These are phyloP conservation scores for Sporothrix euskadiensis DNA, from an alignment of 2,329 filamentous ascomycete species.

Conservation along the genomic window DNA sequence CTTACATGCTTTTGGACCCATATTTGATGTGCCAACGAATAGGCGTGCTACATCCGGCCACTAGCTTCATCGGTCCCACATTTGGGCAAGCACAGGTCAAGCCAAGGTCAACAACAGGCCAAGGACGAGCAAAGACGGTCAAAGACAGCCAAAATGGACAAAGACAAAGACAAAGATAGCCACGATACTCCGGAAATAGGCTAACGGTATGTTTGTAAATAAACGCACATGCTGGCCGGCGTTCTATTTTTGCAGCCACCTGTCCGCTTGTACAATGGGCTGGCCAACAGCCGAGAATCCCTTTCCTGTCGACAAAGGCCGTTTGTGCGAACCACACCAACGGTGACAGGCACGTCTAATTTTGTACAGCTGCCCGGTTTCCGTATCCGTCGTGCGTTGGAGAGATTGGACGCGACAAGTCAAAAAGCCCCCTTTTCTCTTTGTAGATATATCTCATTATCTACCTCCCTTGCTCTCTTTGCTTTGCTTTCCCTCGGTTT, in stretches of 20 bases:
- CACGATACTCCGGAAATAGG: not conserved
- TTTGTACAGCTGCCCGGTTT: not conserved
- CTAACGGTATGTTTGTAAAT: not conserved
- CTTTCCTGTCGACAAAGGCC: not conserved
- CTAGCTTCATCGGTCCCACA: not conserved
- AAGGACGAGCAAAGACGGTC: not conserved
- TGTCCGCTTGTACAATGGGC: not conserved
- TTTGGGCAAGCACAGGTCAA: not conserved
- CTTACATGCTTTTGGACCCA: not conserved
- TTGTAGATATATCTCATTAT: not conserved
- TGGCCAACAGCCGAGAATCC: not conserved
- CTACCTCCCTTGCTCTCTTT: not conserved
- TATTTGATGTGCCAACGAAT: not conserved
- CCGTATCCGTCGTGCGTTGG: conserved; percentile 1
- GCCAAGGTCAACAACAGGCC: conserved; percentile 1
- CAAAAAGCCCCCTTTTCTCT: not conserved
- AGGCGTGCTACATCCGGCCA: not conserved
- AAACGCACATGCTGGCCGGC: not conserved
- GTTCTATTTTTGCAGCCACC: conserved; percentile 1
- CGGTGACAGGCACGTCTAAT: not conserved
- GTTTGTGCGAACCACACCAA: not conserved
- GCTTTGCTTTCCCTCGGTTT: not conserved
- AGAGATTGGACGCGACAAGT: not conserved
- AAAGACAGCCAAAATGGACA: not conserved
- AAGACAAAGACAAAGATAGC: not conserved